Evolutionary conservation across 495 filamentous ascomycete species (phyloP).

Genomic region (Collariella sp.): DNA sequence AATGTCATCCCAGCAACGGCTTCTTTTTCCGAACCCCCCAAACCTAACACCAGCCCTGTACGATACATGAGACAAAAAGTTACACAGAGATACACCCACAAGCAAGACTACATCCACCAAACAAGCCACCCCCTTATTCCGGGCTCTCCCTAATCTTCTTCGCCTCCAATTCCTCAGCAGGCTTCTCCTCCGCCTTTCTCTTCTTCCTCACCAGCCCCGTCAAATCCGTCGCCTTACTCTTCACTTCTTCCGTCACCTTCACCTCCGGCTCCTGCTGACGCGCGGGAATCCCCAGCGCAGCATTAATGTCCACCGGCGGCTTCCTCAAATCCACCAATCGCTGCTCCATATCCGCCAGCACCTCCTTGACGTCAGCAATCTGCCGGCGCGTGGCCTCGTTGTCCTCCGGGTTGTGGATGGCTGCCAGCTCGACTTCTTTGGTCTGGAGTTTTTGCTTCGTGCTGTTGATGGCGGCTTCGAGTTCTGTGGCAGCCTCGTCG

Average conservation of each 20-base stretch:
- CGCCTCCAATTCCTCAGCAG: constrained; percentile 35
- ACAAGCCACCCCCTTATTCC: not conserved
- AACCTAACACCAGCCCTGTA: not conserved
- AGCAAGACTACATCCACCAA: not conserved
- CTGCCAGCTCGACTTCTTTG: constrained; percentile 57
- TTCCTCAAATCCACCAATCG: constrained; percentile 63
- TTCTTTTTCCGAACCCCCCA: not conserved
- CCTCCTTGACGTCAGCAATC: constrained; percentile 77
- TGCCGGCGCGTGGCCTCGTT: constrained; percentile 53
- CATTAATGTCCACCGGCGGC: constrained; percentile 56
- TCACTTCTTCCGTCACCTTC: constrained; percentile 62
- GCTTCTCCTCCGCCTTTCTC: constrained; percentile 39
- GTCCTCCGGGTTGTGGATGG: constrained; percentile 43
- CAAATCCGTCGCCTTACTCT: constrained; percentile 76
- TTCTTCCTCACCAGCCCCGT: constrained; percentile 78
- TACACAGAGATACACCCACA: too few species aligned
- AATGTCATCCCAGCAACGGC: not conserved
- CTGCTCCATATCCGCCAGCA: constrained; percentile 75
- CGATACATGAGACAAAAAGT: too few species aligned
- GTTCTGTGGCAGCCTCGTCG: constrained; percentile 64
- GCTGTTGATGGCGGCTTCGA: constrained; percentile 75
- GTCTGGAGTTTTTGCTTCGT: constrained; percentile 65
- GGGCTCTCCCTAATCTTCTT: constrained; percentile 26
- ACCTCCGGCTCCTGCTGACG: constrained; percentile 47
- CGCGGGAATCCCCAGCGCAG: constrained; percentile 37